Base-by-base conservation (phyloP, 371 early-diverging fungal species). In the Mucor saturninus region DNA sequence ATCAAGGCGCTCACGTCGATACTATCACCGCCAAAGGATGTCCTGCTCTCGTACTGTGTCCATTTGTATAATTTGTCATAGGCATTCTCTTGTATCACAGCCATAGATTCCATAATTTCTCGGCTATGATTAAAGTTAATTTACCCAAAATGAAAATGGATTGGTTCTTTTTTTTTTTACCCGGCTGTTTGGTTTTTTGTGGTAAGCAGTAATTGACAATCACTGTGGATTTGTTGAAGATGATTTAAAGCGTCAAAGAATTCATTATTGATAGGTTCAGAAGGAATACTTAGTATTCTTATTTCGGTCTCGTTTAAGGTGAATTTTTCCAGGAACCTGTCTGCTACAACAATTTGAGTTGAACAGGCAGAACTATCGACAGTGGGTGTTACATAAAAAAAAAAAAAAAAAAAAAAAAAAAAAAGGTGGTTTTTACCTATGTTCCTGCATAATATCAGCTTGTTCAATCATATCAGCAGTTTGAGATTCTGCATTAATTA, bases 61-160 rank as follows among this genome's bases (percentile, higher is more conserved):
- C 96, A 95, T 37, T 88, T 76, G 65, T 89, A 89, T 32, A 95
- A 68, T 40, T 85, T 90, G 6, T 89, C 88, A 64, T 86, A 94
- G 0, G 94, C 93, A 3, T 77, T 80, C 56, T 91, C 93, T 67
- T 92, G 91, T 59, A 85, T 84, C 3, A 75, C 57, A 8, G 87
- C 73, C 83, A 92, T 85, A 1, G 83, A 82, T 62, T 92, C 91
- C 89, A 93, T 89, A 66, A 94, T 94, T 43, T 93, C 91, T 50
- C 89, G 67, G 0, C 91, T 91, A 67, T 14, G 21, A 21, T 21
- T 21, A 21, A 21, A 21, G 21, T 21, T 21, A 21, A 21, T 21
- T 21, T 21, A 21, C 21, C 21, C 2, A 29, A 6, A 32, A n/a
- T 21, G 5, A 50, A 8, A 21, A 56, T 56, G 21, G 21, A 2